These are phyloP conservation scores for Skeletonema tropicum DNA, from an alignment of 108 stramenopile genomes.

Conservation along the genomic window DNA sequence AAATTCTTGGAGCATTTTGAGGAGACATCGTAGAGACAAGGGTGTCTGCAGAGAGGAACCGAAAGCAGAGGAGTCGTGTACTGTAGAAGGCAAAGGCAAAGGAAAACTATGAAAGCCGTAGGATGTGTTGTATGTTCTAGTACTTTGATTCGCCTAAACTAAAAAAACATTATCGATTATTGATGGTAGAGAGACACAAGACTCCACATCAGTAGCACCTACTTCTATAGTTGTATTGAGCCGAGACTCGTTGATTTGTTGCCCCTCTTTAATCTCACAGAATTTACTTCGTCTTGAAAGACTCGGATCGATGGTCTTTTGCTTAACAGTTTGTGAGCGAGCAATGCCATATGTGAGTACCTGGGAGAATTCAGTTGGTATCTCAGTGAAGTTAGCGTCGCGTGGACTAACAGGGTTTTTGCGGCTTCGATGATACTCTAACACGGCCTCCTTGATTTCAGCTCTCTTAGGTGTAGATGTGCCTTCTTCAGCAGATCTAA, in stretches of 20 bases:
- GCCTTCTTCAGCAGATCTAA: background rate
- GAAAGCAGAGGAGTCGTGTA: too few relatives aligned
- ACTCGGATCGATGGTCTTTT: background rate
- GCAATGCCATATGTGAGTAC: background rate
- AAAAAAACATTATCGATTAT: background rate
- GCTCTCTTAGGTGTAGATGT: background rate
- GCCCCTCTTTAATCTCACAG: background rate
- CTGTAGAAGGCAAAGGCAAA: too few relatives aligned
- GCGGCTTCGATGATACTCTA: too few relatives aligned
- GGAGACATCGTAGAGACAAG: too few relatives aligned
- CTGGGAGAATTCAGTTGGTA: background rate
- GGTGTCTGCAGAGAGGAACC: too few relatives aligned
- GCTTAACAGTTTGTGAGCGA: background rate
- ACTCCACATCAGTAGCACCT: background rate
- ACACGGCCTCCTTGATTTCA: background rate
- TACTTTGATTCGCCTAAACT: background rate
- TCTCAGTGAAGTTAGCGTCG: background rate
- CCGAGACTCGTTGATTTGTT: background rate
- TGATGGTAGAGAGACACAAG: background rate
- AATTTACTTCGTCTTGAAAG: background rate
- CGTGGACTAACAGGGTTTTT: background rate
- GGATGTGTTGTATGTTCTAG: background rate
- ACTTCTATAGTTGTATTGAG: too few relatives aligned
- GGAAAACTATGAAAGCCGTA: background rate
- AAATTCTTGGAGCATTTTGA: slow-evolving; percentile 8